These are phyloP conservation scores for Hyphopichia homilentoma DNA, from an alignment of 805 yeast species.

Conservation along the genomic window DNA sequence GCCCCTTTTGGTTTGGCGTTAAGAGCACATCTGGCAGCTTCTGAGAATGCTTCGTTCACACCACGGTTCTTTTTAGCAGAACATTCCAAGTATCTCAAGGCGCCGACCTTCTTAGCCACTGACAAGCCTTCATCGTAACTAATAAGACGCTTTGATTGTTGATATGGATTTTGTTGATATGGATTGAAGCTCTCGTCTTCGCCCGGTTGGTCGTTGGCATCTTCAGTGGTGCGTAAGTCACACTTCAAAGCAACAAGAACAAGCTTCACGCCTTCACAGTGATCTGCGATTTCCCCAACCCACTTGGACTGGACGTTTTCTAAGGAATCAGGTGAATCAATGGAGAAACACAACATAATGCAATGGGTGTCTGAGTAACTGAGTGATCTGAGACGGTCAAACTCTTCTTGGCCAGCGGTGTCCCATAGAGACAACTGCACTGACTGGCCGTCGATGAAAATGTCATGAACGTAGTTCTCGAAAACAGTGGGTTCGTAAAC, in stretches of 20 bases:
- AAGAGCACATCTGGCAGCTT: constrained; percentile 95
- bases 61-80: constrained; percentile 96
- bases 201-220: constrained; percentile 17
- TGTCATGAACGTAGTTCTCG: constrained; percentile 96
- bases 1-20: constrained; percentile 83
- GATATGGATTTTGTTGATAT: constrained; percentile 29
- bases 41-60: constrained; percentile 98
- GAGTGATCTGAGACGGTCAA: constrained; percentile 87
- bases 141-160: constrained; percentile 52
- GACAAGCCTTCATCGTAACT: constrained; percentile 90
- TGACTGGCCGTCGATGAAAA: constrained; percentile 90
- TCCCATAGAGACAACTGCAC: constrained; percentile 95
- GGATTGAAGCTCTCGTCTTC: constrained; percentile 31
- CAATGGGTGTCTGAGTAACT: constrained; percentile 96
- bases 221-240: constrained; percentile 76
- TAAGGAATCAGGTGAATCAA: constrained; percentile 89
- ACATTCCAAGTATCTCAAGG: constrained; percentile 91
- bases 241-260: constrained; percentile 94
- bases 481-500: constrained; percentile 98
- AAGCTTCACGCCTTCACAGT: constrained; percentile 92
- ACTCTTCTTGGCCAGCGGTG: constrained; percentile 99
- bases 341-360: constrained; percentile 92
- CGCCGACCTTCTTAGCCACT: constrained; percentile 91
- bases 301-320: constrained; percentile 94
- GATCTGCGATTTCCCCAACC: constrained; percentile 96